phyloP scores from a whole-genome alignment of 306 rosid genomes.

The Mimosa pudica region DNA sequence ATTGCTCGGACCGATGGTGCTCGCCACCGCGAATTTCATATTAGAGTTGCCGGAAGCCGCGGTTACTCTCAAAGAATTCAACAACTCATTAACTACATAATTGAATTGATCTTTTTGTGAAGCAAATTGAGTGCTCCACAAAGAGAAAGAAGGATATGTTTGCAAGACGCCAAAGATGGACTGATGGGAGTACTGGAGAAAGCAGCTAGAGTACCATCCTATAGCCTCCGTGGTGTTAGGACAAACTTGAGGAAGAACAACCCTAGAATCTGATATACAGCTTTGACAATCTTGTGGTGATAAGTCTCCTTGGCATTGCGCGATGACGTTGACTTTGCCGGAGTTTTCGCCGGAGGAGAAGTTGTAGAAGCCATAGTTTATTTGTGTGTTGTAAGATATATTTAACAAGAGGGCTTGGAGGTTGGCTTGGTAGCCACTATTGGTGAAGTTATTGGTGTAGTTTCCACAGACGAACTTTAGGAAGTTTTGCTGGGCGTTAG shows the following conservation, averaged over 20 bases:
- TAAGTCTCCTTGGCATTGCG: constrained; percentile 41
- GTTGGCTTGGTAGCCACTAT: constrained; percentile 32
- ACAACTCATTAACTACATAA: neutral
- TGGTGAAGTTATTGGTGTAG: constrained; percentile 27
- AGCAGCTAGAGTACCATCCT: constrained; percentile 29
- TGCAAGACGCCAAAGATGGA: neutral
- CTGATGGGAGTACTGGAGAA: constrained; percentile 33
- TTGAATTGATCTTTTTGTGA: neutral
- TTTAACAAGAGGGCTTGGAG: constrained; percentile 38
- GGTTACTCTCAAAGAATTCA: neutral
- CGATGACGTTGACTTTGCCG: constrained; percentile 27
- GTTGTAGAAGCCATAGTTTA: constrained; percentile 31
- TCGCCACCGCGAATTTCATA: constrained; percentile 3
- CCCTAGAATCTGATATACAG: constrained; percentile 32
- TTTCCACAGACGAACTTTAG: constrained; percentile 18
- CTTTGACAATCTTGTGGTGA: constrained; percentile 20
- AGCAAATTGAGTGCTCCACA: neutral
- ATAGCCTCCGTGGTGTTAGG: constrained; percentile 41
- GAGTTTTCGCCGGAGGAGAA: constrained; percentile 32
- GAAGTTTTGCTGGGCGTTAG: constrained; percentile 15
- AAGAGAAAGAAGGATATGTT: neutral
- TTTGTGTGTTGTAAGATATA: neutral
- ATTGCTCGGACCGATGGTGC: neutral
- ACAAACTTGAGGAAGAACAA: constrained; percentile 18
- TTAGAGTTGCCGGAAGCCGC: neutral